These are phyloP conservation scores for Ophiognomonia clavigignenti-juglandacearum DNA, from an alignment of 2,329 filamentous ascomycete genomes.

Conservation along the genomic window DNA sequence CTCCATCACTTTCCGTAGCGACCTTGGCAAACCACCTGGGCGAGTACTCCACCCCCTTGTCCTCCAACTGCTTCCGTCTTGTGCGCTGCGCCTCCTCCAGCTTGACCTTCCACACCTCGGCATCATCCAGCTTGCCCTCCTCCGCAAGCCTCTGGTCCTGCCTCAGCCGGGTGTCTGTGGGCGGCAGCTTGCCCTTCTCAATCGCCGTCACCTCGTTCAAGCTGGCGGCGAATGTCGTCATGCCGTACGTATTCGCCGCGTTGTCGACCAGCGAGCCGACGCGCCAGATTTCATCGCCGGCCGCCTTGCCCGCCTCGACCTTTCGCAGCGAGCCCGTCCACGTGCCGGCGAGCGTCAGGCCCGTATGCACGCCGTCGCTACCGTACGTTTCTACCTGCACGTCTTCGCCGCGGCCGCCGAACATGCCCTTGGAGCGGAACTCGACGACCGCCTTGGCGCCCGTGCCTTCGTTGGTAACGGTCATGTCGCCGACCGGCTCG, in stretches of 20 bases:
- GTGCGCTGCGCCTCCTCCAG: conserved; percentile 82
- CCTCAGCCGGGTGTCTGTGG: conserved; percentile 77
- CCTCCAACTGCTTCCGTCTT: conserved; percentile 71
- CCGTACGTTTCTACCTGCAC: conserved; percentile 72
- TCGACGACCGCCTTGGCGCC: conserved; percentile 81
- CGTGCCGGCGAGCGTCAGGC: conserved; percentile 69
- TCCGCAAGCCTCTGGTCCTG: conserved; percentile 73
- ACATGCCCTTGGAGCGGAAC: conserved; percentile 96
- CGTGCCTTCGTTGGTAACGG: conserved; percentile 75
- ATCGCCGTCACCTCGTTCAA: conserved; percentile 85
- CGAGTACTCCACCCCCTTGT: conserved; percentile 63
- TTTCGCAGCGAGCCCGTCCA: conserved; percentile 69
- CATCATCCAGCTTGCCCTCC: conserved; percentile 26
- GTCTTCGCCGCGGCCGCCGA: conserved; percentile 89
- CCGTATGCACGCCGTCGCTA: conserved; percentile 57
- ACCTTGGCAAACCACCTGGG: conserved; percentile 83
- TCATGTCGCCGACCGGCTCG: conserved; percentile 83
- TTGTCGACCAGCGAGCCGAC: conserved; percentile 75
- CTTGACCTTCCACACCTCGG: conserved; percentile 34
- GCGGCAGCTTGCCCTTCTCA: conserved; percentile 69
- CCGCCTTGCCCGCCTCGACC: conserved; percentile 50
- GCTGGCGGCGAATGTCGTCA: conserved; percentile 78
- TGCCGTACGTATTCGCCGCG: conserved; percentile 74
- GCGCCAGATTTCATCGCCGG: conserved; percentile 70
- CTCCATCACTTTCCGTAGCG: conserved; percentile 46